Conservation (phyloP, 202 grass and related monocot genomes). For the Carex sylvatica region DNA sequence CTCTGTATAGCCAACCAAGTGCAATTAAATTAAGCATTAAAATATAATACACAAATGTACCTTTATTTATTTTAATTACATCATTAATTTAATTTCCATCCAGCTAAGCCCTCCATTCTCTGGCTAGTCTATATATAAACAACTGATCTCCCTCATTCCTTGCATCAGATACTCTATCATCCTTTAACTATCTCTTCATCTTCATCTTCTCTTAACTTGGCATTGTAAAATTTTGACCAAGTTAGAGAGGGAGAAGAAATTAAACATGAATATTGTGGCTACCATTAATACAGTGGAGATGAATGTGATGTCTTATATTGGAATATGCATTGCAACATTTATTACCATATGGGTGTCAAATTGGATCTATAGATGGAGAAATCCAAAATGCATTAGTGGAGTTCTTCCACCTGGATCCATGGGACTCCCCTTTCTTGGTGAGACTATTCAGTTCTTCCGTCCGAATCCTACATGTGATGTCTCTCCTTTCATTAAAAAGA, state of each 20-base stretch:
- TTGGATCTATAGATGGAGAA: constrained; percentile 62
- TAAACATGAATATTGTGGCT: not conserved
- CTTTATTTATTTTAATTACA: constrained; percentile 4
- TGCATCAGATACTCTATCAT: not conserved
- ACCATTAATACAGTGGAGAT: not conserved
- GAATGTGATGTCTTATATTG: constrained; percentile 20
- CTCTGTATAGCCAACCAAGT: not conserved
- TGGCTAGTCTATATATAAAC: constrained; percentile 6
- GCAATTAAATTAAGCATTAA: not conserved
- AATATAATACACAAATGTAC: not conserved
- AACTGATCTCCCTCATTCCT: not conserved
- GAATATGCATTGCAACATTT: constrained; percentile 18
- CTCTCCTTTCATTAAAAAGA: constrained; percentile 56
- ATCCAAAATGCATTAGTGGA: constrained; percentile 46
- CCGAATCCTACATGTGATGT: constrained; percentile 57
- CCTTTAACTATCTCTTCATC: not conserved
- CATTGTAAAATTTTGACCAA: not conserved
- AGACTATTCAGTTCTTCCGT: constrained; percentile 64
- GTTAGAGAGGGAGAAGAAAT: not conserved
- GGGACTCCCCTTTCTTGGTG: constrained; percentile 64
- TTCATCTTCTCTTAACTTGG: not conserved
- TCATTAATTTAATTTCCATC: not conserved
- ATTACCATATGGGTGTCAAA: constrained; percentile 15
- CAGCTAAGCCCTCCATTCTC: not conserved
- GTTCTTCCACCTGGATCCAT: constrained; percentile 68